Conservation (phyloP, 495 filamentous ascomycete species). For the Thozetella sp. region DNA sequence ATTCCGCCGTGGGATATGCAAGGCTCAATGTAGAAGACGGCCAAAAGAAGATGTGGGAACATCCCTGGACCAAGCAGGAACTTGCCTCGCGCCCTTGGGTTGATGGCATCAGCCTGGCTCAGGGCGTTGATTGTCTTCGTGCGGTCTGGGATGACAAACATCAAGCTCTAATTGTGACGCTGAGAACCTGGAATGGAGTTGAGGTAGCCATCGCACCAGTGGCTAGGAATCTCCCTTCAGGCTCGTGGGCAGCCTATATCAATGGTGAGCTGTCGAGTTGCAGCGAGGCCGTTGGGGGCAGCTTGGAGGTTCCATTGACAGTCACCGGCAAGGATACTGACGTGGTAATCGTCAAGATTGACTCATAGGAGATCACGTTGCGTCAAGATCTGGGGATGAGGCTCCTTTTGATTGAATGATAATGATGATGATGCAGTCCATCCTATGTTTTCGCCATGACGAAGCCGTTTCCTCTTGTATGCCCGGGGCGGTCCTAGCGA, state of each 20-base stretch:
- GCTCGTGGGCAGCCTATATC: constrained; percentile 16
- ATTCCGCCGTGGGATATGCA: constrained; percentile 29
- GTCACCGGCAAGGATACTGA: constrained; percentile 1
- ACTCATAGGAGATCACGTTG: too few species aligned
- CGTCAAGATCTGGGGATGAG: too few species aligned
- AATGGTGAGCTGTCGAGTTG: constrained; percentile 9
- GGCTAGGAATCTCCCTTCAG: constrained; percentile 13
- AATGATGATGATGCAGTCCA: too few species aligned
- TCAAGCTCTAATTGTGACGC: constrained; percentile 26
- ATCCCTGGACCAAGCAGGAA: constrained; percentile 27
- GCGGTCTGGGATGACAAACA: constrained; percentile 30
- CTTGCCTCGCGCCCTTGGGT: constrained; percentile 21
- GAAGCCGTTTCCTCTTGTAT: too few species aligned
- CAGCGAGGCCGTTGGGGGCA: background rate
- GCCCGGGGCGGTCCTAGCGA: too few species aligned
- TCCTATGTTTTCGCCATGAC: too few species aligned
- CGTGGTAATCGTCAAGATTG: background rate
- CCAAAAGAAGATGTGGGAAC: constrained; percentile 36
- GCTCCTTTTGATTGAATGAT: too few species aligned
- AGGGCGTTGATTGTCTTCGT: constrained; percentile 34
- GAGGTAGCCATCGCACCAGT: constrained; percentile 10
- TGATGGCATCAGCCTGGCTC: constrained; percentile 22
- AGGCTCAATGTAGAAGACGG: constrained; percentile 34
- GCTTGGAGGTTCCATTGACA: background rate
- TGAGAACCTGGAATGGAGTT: constrained; percentile 28